A percentile compares a stretch with the other conserved stretches of the same genome.
Evolutionary conservation across 2,329 filamentous ascomycete species (phyloP).

Genomic region (Fusarium acutatum): DNA sequence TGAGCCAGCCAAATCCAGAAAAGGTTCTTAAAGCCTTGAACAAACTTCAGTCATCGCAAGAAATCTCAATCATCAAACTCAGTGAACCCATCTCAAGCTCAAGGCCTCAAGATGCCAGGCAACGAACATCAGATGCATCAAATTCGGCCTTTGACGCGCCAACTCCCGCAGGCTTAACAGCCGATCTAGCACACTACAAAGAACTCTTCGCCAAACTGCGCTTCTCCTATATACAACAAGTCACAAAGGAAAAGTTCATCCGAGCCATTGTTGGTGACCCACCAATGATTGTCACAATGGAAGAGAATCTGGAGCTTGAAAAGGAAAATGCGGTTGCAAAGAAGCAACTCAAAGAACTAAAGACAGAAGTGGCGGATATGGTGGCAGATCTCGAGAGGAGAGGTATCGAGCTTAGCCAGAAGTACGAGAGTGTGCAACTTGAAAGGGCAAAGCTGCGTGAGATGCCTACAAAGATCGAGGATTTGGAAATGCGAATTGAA

Average conservation of each 20-base stretch:
- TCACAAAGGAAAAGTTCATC: conserved; percentile 98
- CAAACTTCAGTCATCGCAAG: conserved; percentile 64
- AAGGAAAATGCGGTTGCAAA: conserved; percentile 74
- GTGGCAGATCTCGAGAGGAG: conserved; percentile 75
- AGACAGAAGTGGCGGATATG: conserved; percentile 78
- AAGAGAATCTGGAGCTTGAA: conserved; percentile 84
- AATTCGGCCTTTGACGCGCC: conserved; percentile 70
- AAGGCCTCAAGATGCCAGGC: conserved; percentile 48
- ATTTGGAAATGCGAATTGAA: conserved; percentile 59
- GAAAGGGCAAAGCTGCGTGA: conserved; percentile 60
- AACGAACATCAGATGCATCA: conserved; percentile 77
- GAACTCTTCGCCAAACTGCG: conserved; percentile 95
- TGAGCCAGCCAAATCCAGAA: conserved; percentile 46
- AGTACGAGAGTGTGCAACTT: conserved; percentile 59
- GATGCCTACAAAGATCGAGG: conserved; percentile 59
- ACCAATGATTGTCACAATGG: conserved; percentile 81
- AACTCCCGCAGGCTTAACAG: conserved; percentile 79
- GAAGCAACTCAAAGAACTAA: conserved; percentile 78
- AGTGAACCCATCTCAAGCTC: conserved; percentile 76
- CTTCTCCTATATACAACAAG: conserved; percentile 97
- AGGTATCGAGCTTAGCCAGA: conserved; percentile 65
- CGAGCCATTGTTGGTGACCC: conserved; percentile 91
- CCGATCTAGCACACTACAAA: conserved; percentile 89
- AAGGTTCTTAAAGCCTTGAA: conserved; percentile 59
- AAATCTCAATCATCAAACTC: conserved; percentile 79